Conservation (phyloP, 257 asterid genomes). For the Verbena officinalis region DNA sequence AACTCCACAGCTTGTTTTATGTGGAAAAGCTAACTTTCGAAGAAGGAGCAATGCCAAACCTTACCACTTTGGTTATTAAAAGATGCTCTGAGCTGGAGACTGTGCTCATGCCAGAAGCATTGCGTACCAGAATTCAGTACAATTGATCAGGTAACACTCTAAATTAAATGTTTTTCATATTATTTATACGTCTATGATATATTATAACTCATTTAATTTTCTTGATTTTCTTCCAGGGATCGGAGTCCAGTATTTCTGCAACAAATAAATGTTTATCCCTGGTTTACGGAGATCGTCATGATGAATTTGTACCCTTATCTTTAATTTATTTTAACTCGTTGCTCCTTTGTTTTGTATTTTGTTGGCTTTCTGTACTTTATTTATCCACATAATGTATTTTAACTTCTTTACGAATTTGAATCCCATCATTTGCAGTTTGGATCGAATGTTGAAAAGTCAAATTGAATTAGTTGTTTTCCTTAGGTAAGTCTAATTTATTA, state of each 20-base stretch:
- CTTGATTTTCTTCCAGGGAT: neutral
- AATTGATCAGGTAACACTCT: neutral
- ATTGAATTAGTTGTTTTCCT: no score
- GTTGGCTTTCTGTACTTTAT: no score
- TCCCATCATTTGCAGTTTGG: no score
- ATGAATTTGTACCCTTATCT: no score
- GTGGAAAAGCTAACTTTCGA: slow-evolving; percentile 25
- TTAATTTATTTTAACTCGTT: neutral
- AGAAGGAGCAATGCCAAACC: slow-evolving; percentile 29
- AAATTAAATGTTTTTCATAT: neutral
- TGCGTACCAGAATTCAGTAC: neutral
- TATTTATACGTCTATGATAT: no score
- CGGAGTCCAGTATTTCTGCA: neutral
- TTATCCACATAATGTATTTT: no score
- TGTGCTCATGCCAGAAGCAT: neutral
- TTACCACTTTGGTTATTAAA: slow-evolving; percentile 24
- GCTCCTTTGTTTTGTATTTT: no score
- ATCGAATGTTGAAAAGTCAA: no score
- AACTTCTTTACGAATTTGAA: no score
- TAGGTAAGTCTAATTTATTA: no score
- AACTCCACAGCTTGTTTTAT: slow-evolving; percentile 19
- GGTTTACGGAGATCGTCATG: neutral
- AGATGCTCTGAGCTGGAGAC: neutral
- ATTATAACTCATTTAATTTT: no score
- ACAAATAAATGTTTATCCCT: neutral